These are phyloP conservation scores for Antrodiella citrinella DNA, from an alignment of 768 basidiomycete species.

Conservation along the genomic window DNA sequence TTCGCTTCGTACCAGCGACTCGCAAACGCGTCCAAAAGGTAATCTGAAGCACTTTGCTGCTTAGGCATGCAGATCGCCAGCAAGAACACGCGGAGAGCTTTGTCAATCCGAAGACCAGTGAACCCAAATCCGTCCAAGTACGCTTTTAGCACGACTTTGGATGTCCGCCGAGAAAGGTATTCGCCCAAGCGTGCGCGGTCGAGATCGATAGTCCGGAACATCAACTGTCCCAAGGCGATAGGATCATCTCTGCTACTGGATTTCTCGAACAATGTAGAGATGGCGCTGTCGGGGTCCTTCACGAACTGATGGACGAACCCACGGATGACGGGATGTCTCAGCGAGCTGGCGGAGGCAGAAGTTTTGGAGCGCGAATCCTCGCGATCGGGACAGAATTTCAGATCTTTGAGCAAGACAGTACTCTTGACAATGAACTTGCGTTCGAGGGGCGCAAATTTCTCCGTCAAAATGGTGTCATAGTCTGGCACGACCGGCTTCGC, in stretches of 20 bases:
- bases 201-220: conserved; percentile 79
- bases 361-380: conserved; percentile 46
- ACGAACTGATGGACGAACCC: conserved; percentile 75
- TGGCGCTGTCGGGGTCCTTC: conserved; percentile 73
- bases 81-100: conserved; percentile 83
- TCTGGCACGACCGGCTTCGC: conserved; percentile 81
- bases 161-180: conserved; percentile 68
- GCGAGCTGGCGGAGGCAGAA: conserved; percentile 25
- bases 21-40: conserved; percentile 78
- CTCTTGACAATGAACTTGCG: conserved; percentile 85
- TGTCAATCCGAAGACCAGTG: conserved; percentile 74
- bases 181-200: conserved; percentile 79
- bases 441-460: conserved; percentile 52
- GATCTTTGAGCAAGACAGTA: conserved; percentile 67
- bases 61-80: conserved; percentile 67
- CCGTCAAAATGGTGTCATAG: conserved; percentile 46
- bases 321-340: conserved; percentile 56
- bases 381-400: conserved; percentile 65
- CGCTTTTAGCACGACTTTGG: conserved; percentile 68
- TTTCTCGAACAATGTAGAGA: conserved; percentile 60
- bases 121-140: conserved; percentile 89
- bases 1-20: conserved; percentile 90
- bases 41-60: conserved; percentile 38
- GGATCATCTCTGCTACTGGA: conserved; percentile 56
- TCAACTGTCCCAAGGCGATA: conserved; percentile 62